Conservation (phyloP, 2,329 filamentous ascomycete genomes). For the Pseudogymnoascus sp. region DNA sequence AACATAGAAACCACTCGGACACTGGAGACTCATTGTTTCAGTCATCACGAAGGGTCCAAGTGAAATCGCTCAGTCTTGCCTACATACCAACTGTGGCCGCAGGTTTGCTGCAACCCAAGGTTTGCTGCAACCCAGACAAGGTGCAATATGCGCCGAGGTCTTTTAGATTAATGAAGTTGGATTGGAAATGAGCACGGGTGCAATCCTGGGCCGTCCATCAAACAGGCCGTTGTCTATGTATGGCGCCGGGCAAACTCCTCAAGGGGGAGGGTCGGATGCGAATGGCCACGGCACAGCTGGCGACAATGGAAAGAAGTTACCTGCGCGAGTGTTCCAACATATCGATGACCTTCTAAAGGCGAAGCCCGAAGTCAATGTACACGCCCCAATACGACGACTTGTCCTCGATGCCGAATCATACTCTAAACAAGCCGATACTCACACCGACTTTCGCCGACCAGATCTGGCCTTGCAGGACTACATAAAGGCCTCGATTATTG, state of each 20-base stretch:
- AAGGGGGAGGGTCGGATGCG: neutral
- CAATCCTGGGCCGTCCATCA: neutral
- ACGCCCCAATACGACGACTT: constrained; percentile 45
- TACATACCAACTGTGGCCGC: neutral
- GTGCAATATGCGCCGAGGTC: constrained; percentile 1
- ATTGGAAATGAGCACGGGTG: constrained; percentile 9
- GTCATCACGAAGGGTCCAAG: constrained; percentile 6
- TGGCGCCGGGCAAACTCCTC: neutral
- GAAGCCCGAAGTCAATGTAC: constrained; percentile 26
- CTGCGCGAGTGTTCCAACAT: constrained; percentile 32
- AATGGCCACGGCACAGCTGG: neutral
- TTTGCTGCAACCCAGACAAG: constrained; percentile 3
- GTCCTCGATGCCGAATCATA: constrained; percentile 47
- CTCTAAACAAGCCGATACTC: constrained; percentile 54
- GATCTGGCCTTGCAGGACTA: constrained; percentile 80
- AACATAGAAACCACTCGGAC: neutral
- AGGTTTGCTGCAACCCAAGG: constrained; percentile 1
- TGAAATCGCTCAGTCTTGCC: neutral
- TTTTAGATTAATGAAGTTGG: neutral
- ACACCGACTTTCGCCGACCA: constrained; percentile 56
- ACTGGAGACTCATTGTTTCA: neutral
- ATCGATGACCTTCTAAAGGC: constrained; percentile 37
- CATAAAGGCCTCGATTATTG: constrained; percentile 72
- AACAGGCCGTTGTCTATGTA: constrained; percentile 8
- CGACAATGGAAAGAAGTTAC: constrained; percentile 16